These are phyloP conservation scores for Vicia faba DNA, from an alignment of 306 rosid species.

Conservation along the genomic window DNA sequence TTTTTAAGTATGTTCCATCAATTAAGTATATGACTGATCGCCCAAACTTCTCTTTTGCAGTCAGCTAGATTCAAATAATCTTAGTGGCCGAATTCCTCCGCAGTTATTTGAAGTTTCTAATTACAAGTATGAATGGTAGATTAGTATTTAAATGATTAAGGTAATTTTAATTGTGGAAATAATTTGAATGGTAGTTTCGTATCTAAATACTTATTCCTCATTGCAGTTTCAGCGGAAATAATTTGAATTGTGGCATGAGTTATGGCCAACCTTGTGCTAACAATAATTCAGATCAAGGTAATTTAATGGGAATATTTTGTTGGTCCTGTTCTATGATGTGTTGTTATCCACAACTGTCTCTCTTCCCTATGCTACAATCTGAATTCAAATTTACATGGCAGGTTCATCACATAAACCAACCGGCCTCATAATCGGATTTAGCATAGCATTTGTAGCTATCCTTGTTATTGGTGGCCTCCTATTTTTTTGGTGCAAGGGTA, in stretches of 20 bases:
- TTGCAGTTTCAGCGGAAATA: constrained; percentile 91
- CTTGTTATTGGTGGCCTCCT: constrained; percentile 59
- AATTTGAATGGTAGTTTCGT: constrained; percentile 42
- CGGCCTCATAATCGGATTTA: constrained; percentile 74
- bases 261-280: constrained; percentile 55
- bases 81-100: constrained; percentile 77
- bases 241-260: constrained; percentile 66
- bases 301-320: constrained; percentile 37
- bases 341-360: constrained; percentile 6
- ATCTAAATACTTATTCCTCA: neutral
- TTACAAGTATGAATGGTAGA: constrained; percentile 75
- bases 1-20: constrained; percentile 14
- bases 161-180: too few relatives aligned
- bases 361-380: constrained; percentile 26
- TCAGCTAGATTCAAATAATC: constrained; percentile 68
- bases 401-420: constrained; percentile 60
- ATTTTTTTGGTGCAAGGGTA: constrained; percentile 60
- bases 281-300: constrained; percentile 62
- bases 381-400: constrained; percentile 46
- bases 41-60: constrained; percentile 62
- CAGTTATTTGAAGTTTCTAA: constrained; percentile 56
- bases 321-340: neutral
- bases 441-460: constrained; percentile 55
- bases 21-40: constrained; percentile 43
- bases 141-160: constrained; percentile 16